Evolutionary conservation across 768 basidiomycete genomes (phyloP).

Genomic region (Chalciporus sphaerocephalus): DNA sequence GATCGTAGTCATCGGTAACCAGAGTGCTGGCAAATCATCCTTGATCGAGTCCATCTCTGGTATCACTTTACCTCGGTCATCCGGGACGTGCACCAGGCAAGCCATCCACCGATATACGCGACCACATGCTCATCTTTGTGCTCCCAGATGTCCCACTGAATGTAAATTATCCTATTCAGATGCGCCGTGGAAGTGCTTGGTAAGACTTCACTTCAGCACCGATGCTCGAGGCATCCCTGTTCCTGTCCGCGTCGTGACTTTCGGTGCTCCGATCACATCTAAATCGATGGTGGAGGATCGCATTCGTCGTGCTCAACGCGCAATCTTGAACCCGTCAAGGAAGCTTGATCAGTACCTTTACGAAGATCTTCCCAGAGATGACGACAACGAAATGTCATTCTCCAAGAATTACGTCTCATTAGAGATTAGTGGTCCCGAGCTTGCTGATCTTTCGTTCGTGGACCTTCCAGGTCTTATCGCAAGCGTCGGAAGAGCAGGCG

Average conservation of each 20-base stretch:
- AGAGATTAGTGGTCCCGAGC: conserved; percentile 53
- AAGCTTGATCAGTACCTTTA: conserved; percentile 14
- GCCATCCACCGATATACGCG: background rate
- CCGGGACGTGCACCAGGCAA: conserved; percentile 52
- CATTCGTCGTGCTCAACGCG: conserved; percentile 60
- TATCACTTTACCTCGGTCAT: conserved; percentile 59
- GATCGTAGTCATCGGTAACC: conserved; percentile 66
- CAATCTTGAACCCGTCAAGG: conserved; percentile 56
- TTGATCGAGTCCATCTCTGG: conserved; percentile 73
- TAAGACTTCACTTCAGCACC: conserved; percentile 41
- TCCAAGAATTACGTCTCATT: conserved; percentile 55
- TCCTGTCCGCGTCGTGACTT: conserved; percentile 36
- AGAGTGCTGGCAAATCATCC: conserved; percentile 71
- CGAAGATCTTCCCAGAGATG: conserved; percentile 3
- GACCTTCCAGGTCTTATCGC: conserved; percentile 65
- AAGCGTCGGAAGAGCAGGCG: conserved; percentile 46
- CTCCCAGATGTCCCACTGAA: conserved; percentile 53
- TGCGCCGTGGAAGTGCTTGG: conserved; percentile 45
- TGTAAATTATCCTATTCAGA: conserved; percentile 45
- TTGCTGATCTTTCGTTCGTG: conserved; percentile 62
- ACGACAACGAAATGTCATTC: conserved; percentile 35
- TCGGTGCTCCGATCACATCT: conserved; percentile 47
- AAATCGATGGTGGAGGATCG: conserved; percentile 59
- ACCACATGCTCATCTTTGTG: background rate
- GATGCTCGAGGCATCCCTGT: conserved; percentile 37